Evolutionary conservation across 1,284 basidiomycete species (phyloP).

Genomic region (Cryptococcus sp.): DNA sequence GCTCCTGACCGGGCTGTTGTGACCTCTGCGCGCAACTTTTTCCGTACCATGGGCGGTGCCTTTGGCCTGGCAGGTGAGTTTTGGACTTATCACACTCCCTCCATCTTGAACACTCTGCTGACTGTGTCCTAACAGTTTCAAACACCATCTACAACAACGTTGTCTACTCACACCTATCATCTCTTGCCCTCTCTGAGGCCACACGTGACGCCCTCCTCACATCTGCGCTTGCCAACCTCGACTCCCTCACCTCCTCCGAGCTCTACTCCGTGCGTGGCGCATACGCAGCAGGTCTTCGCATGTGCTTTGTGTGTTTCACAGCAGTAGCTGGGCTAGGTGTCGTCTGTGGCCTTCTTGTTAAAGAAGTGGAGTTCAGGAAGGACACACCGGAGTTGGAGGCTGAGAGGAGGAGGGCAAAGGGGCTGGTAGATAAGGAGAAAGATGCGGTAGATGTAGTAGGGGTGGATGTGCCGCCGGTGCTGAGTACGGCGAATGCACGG

Average conservation of each 20-base stretch:
- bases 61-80: conserved; percentile 28
- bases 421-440: too few relatives aligned
- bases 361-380: conserved; percentile 20
- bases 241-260: conserved; percentile 5
- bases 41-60: conserved; percentile 33
- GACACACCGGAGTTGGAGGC: conserved; percentile 10
- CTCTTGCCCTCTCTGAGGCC: conserved; percentile 5
- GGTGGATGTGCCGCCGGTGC: too few relatives aligned
- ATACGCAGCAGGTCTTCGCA: conserved; percentile 24
- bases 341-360: conserved; percentile 22
- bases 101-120: neutral
- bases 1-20: conserved; percentile 32
- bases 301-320: conserved; percentile 27
- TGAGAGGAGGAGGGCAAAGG: too few relatives aligned
- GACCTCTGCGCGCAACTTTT: conserved; percentile 31
- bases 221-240: conserved; percentile 17
- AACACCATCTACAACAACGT: neutral
- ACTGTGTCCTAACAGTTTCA: neutral
- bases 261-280: conserved; percentile 14
- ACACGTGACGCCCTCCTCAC: conserved; percentile 8
- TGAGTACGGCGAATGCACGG: too few relatives aligned
- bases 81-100: too few relatives aligned
- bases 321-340: conserved; percentile 22
- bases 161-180: conserved; percentile 3
- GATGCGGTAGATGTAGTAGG: too few relatives aligned